Evolutionary conservation across 257 asterid genomes (phyloP).

Genomic region (Lavandula angustifolia): DNA sequence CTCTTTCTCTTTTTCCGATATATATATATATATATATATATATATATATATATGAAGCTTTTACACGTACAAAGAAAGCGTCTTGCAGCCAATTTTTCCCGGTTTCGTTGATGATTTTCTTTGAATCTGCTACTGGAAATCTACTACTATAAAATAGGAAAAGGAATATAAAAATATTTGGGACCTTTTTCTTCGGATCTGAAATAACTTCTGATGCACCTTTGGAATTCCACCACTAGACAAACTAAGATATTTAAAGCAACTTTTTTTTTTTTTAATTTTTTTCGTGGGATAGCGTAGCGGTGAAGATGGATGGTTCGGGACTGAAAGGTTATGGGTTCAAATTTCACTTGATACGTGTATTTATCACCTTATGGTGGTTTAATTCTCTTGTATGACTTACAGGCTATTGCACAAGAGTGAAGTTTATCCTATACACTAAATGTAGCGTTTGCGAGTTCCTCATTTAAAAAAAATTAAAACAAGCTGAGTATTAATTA

Average conservation of each 20-base stretch:
- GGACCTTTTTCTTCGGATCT: constrained; percentile 79
- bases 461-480: no score
- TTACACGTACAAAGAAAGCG: constrained; percentile 46
- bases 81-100: constrained; percentile 26
- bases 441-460: no score
- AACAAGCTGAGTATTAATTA: constrained; percentile 38
- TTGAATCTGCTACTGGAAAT: background rate
- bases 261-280: no score
- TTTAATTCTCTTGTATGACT: no score
- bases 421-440: no score
- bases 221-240: constrained; percentile 49
- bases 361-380: no score
- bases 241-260: constrained; percentile 67
- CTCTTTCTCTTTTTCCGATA: constrained; percentile 21
- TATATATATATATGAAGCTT: constrained; percentile 21
- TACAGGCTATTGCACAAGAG: no score
- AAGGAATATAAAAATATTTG: constrained; percentile 24
- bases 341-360: no score
- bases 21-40: constrained; percentile 6
- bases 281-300: no score
- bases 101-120: constrained; percentile 24
- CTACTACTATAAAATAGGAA: background rate
- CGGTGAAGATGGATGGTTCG: no score
- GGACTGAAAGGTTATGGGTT: no score
- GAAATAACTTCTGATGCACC: constrained; percentile 61